Evolutionary conservation across 306 rosid genomes (phyloP), one percentile per base, ranked within the genome.

Genomic region (Vigna reflexopilosa): DNA sequence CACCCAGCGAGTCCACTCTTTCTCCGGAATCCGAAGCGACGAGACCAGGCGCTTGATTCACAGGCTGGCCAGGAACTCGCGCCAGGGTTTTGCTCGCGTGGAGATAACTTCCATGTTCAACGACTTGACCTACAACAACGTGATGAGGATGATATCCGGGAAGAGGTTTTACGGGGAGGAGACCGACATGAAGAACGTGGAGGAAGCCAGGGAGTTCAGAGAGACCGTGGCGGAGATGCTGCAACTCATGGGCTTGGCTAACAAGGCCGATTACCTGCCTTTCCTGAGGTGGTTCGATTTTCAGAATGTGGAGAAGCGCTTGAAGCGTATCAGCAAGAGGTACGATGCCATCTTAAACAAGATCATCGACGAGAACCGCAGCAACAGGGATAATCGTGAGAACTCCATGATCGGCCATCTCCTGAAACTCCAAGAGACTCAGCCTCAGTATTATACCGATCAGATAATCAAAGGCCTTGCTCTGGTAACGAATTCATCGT

Each of bases 11-110:
- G 50, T 66, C 9, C 71, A 66, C 71, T 66, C 71, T 10, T 66
- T 66, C 71, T 40, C 71, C 10, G 71, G 71, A 19, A 66, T 66
- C 52, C 71, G 71, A 0, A 66, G 50, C 32, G 71, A 66, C 52
- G 71, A 66, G 5, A 66, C 71, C 2, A 10, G 11, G 9, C 16
- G 71, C 11, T 0, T 66, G 16, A 40, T 66, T 2, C 30, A 5
- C 9, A 17, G n/a, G 8, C 4, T 66, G n/a, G 71, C 51, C 9
- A 66, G 2, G 71, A 5, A 17, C 52, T 40, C 71, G 9, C 0
- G 51, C 7, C 1, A 0, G 16, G 70, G 0, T 2, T 65, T 16
- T 19, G 9, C 1, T 16, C 50, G 4, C 4, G 70, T 65, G n/a
- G 70, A 65, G 70, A n/a, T 65, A 14, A 65, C 50, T 2, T 65